These are phyloP conservation scores for Hyphodiscus sp. DNA, from an alignment of 2,329 filamentous ascomycete species.

Conservation along the genomic window DNA sequence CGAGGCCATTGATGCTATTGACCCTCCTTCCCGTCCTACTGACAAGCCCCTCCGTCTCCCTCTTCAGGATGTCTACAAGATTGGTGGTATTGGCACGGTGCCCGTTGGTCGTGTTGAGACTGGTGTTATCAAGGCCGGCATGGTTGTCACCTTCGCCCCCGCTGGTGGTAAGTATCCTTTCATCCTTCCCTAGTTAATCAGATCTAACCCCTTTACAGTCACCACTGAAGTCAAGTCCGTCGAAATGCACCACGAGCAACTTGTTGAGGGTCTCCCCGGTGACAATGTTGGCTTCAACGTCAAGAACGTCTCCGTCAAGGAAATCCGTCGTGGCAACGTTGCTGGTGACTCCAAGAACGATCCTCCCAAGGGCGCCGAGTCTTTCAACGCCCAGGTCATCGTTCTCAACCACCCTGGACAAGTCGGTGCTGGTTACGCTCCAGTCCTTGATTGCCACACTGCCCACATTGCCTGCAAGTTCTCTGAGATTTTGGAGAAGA, in stretches of 20 bases:
- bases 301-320: constrained; percentile 99
- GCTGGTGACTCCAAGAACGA: constrained; percentile 99
- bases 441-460: constrained; percentile 99
- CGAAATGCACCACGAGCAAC: constrained; percentile 99
- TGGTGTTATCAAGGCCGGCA: constrained; percentile 81
- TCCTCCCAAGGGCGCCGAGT: constrained; percentile 79
- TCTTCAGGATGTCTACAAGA: constrained; percentile 99
- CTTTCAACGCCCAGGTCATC: constrained; percentile 99
- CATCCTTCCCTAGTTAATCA: constrained; percentile 63
- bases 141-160: constrained; percentile 72
- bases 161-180: constrained; percentile 42
- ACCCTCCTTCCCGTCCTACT: constrained; percentile 84
- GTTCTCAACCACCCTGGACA: constrained; percentile 99
- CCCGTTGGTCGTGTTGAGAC: constrained; percentile 99
- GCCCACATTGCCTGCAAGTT: constrained; percentile 99
- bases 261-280: constrained; percentile 87
- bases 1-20: constrained; percentile 96
- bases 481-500: constrained; percentile 98
- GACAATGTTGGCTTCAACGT: constrained; percentile 99
- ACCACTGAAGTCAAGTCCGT: constrained; percentile 99
- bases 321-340: constrained; percentile 99
- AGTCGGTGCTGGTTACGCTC: constrained; percentile 97
- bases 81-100: constrained; percentile 99
- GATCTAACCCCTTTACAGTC: constrained; percentile 96
- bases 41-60: constrained; percentile 99